phyloP scores from a whole-genome alignment of 306 rosid species.

The Coriaria nepalensis region DNA sequence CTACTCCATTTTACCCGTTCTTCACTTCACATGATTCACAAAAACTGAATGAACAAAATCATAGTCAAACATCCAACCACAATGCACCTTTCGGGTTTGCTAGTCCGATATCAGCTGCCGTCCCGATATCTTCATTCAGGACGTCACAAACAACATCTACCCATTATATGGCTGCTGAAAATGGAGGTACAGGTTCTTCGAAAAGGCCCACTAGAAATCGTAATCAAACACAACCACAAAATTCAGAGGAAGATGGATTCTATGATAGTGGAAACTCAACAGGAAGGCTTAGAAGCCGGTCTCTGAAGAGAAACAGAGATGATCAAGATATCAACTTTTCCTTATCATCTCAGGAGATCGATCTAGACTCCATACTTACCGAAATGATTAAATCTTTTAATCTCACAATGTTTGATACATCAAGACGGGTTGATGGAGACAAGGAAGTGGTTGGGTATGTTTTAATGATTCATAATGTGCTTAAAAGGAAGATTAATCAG shows the following conservation, averaged over 20 bases:
- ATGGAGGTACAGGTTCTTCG: conserved; percentile 20
- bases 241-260: conserved; percentile 32
- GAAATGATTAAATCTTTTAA: conserved; percentile 35
- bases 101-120: conserved; percentile 41
- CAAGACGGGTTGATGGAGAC: conserved; percentile 42
- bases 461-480: conserved; percentile 41
- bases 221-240: conserved; percentile 20
- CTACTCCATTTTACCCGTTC: conserved; percentile 69
- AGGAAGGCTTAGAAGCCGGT: conserved; percentile 23
- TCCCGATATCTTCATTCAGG: conserved; percentile 61
- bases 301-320: conserved; percentile 27
- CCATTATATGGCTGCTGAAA: conserved; percentile 10
- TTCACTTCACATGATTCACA: conserved; percentile 38
- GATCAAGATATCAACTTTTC: conserved; percentile 13
- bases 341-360: conserved; percentile 19
- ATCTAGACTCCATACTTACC: conserved; percentile 35
- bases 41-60: conserved; percentile 30
- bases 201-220: conserved; percentile 30
- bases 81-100: conserved; percentile 16
- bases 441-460: conserved; percentile 33
- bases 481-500: conserved; percentile 56
- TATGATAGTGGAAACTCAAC: conserved; percentile 13
- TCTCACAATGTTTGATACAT: conserved; percentile 25
- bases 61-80: conserved; percentile 12
- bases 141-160: conserved; percentile 34